phyloP scores from a whole-genome alignment of 768 basidiomycete genomes.

The Coprinellus micaceus region DNA sequence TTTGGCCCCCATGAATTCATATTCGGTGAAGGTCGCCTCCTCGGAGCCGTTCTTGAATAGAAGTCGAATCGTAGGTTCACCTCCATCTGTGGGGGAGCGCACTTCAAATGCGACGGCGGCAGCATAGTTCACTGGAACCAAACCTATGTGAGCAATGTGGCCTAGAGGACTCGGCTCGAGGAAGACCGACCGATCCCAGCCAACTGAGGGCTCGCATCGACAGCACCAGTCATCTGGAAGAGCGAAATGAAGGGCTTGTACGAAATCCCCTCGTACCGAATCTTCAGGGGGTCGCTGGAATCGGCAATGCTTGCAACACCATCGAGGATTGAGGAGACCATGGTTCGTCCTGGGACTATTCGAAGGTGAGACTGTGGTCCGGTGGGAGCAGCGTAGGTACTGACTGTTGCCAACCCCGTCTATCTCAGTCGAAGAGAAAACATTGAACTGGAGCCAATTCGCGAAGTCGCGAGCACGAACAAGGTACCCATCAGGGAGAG shows the following conservation, averaged over 20 bases:
- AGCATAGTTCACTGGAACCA: conserved; percentile 54
- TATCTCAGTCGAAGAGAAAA: conserved; percentile 52
- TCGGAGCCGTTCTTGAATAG: conserved; percentile 68
- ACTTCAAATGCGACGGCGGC: conserved; percentile 57
- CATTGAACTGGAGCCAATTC: conserved; percentile 69
- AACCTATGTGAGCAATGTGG: neutral
- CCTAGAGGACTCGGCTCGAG: neutral
- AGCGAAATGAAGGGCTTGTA: conserved; percentile 79
- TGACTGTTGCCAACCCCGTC: conserved; percentile 66
- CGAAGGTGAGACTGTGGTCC: neutral
- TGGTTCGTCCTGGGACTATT: conserved; percentile 63
- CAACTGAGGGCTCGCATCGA: conserved; percentile 46
- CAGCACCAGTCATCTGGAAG: conserved; percentile 71
- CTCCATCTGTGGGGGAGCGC: conserved; percentile 39
- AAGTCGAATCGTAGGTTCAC: conserved; percentile 49
- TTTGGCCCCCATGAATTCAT: conserved; percentile 40
- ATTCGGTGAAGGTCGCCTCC: conserved; percentile 42
- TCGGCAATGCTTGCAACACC: conserved; percentile 51
- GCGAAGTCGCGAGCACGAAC: conserved; percentile 58
- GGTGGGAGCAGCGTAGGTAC: conserved; percentile 6
- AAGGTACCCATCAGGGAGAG: conserved; percentile 47
- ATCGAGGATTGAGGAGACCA: conserved; percentile 57
- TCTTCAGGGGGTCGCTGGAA: conserved; percentile 47
- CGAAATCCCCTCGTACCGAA: conserved; percentile 57
- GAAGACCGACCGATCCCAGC: conserved; percentile 51